Evolutionary conservation across 441 rosid species (phyloP), one percentile per base, ranked within the genome.

Genomic region (Corymbia citriodora): DNA sequence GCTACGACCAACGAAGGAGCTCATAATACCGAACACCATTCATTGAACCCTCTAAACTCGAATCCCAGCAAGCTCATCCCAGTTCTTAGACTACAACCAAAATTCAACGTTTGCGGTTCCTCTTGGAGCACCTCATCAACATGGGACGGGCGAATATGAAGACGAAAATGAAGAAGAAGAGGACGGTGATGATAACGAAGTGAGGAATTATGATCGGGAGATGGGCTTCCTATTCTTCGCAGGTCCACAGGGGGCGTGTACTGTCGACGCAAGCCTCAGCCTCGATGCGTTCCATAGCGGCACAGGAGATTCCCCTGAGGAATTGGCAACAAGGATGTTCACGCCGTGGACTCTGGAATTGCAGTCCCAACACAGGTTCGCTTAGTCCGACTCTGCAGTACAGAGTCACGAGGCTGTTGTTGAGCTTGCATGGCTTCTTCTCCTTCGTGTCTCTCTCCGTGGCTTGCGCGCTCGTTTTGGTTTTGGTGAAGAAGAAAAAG

Each of bases 271-370:
- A 53, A 91, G 88, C 36, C 91, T 92, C 21, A 61, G 87, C 45
- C 93, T 90, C 0, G 90, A 86, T 68, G 74, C 88, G 18, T 16
- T 63, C 93, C 90, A 92, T 10, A 57, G 55, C 53, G 91, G 74
- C 92, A 91, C 5, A 92, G 93, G 6, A 92, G 91, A 86, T 88
- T 68, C 25, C 93, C 86, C 9, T 40, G 87, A 16, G 61, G 91
- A 92, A 90, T 91, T 92, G 19, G 92, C 57, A 6, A 90, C 92
- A 54, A 89, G 85, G 72, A 91, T 91, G 81, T 92, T 89, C 50
- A 89, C 91, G 6, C 86, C 53, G 9, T 92, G 92, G 49, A 74
- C 87, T 86, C 36, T 89, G 52, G n/a, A 25, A 70, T 86, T 90
- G 70, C 92, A 89, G n/a, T 53, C 88, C 91, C 82, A 86, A 54